Evolutionary conservation across 2,329 filamentous ascomycete species (phyloP).

Genomic region (Aspergillus clavatus): DNA sequence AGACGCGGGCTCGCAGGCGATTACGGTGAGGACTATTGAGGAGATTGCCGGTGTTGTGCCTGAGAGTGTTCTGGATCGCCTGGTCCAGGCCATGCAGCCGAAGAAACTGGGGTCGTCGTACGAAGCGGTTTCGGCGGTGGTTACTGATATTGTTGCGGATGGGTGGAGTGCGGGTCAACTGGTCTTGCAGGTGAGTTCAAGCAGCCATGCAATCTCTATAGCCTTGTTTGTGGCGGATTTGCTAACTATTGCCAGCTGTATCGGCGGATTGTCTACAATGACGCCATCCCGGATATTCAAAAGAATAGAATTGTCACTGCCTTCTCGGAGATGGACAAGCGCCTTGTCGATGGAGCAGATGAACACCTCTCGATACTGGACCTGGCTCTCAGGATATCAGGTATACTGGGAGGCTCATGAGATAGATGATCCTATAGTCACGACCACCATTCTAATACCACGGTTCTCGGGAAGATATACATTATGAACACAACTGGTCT

Average conservation of each 20-base stretch:
- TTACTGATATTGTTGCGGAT: constrained; percentile 89
- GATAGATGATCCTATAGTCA: neutral
- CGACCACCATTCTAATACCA: neutral
- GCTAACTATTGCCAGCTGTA: constrained; percentile 47
- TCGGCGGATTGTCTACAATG: constrained; percentile 75
- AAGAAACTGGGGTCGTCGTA: constrained; percentile 62
- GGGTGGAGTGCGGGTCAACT: constrained; percentile 95
- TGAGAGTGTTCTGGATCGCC: constrained; percentile 60
- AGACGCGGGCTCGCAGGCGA: constrained; percentile 46
- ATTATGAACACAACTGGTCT: neutral
- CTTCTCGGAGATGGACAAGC: constrained; percentile 93
- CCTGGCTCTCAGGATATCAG: constrained; percentile 73
- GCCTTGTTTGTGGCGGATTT: no score
- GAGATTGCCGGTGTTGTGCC: constrained; percentile 97
- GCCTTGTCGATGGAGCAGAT: constrained; percentile 88
- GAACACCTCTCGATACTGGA: constrained; percentile 91
- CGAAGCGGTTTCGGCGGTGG: constrained; percentile 67
- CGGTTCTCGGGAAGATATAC: neutral
- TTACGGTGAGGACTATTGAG: constrained; percentile 77
- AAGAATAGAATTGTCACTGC: constrained; percentile 86
- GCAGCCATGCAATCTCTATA: no score
- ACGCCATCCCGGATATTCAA: constrained; percentile 73
- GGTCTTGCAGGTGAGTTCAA: constrained; percentile 64
- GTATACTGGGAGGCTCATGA: constrained; percentile 51
- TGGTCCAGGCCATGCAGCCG: constrained; percentile 74